Evolutionary conservation across 2,329 filamentous ascomycete genomes (phyloP), one percentile per base, ranked within the genome.

Genomic region (Cytospora leucostoma): DNA sequence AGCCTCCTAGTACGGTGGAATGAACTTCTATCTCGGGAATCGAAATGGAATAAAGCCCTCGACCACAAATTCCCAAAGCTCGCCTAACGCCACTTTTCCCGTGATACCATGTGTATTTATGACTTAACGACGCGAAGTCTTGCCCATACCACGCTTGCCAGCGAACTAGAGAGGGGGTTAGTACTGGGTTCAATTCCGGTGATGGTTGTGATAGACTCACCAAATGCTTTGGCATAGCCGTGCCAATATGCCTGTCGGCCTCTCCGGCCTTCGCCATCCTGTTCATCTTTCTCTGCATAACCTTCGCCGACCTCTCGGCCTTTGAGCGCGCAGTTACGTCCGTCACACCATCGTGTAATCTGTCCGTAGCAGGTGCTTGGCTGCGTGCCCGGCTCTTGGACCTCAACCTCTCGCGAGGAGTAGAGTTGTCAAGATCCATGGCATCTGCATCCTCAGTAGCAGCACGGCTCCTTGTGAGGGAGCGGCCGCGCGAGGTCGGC

Each of bases 241-340:
- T 90, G 62, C 88, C 88, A 66, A 88, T 87, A 79, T 98, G 94
- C 75, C 96, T 88, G 83, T 99, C 95, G 66, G 90, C 93, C 82
- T 99, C 95, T 83, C 95, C 95, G 83, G 96, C 92, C 77, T 93
- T 88, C 52, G 95, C 95, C 90, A 96, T 95, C 68, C 94, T 87
- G 82, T 99, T 99, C 93, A 96, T 97, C 86, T 93, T 94, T 84
- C 94, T 93, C 88, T 99, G 96, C 72, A 88, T 84, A 74, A 99
- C 80, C 84, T 97, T 98, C 74, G 88, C 84, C 75, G 96, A 82
- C 72, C 89, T 88, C 77, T 97, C 93, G 44, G 92, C 93, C 85
- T 94, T 96, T 65, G 82, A 84, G 69, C 91, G 85, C 56, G 84
- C 80, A 60, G 75, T 77, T 68, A 87, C 84, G 73, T 91, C 85